Conservation (phyloP, 108 stramenopile species). For the Conticribra weissflogii region DNA sequence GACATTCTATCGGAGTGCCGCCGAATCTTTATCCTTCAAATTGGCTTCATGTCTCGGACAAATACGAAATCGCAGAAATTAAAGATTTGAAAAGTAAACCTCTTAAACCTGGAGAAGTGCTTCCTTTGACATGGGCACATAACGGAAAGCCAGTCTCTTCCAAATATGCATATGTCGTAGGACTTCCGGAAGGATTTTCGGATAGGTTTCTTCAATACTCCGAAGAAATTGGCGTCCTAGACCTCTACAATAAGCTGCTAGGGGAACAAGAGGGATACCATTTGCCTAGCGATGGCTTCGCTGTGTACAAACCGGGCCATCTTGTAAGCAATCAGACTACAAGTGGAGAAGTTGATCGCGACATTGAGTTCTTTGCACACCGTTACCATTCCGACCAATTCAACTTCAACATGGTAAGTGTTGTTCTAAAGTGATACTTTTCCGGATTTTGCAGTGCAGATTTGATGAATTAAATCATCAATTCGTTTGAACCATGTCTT, state of each 20-base stretch:
- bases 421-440: too few species aligned
- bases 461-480: too few species aligned
- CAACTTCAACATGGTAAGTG: conserved; percentile 56
- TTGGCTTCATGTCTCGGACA: conserved; percentile 43
- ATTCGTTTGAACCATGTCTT: too few species aligned
- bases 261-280: conserved; percentile 40
- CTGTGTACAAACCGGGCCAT: conserved; percentile 26
- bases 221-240: conserved; percentile 36
- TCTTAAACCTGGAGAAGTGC: conserved; percentile 28
- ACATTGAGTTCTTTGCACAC: conserved; percentile 54
- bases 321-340: conserved; percentile 11
- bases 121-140: conserved; percentile 47
- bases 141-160: conserved; percentile 47
- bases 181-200: conserved; percentile 46
- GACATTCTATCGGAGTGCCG: conserved; percentile 50
- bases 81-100: conserved; percentile 40
- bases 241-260: conserved; percentile 39
- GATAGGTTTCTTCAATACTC: conserved; percentile 42
- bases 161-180: conserved; percentile 49
- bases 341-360: not conserved
- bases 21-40: conserved; percentile 40
- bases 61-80: conserved; percentile 49
- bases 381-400: conserved; percentile 37
- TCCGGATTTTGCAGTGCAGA: too few species aligned
- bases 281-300: conserved; percentile 43